Conservation (phyloP, 2,329 filamentous ascomycete genomes). For the Dactylella cylindrospora region DNA sequence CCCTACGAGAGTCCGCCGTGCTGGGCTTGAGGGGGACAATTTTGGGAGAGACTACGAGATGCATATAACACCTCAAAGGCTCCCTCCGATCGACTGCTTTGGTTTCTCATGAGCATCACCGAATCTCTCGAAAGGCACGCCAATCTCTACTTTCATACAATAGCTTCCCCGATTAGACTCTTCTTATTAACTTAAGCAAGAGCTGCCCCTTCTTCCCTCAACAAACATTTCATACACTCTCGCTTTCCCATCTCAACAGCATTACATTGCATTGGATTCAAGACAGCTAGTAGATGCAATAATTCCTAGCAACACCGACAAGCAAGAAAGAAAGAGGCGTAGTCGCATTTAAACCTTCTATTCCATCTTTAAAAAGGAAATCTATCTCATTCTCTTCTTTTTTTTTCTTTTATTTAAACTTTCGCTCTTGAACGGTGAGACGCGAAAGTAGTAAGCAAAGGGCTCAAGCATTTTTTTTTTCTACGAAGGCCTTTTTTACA, state of each 20-base stretch:
- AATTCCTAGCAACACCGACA: slow-evolving; percentile 11
- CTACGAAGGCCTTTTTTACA: too few species aligned
- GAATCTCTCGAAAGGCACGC: slow-evolving; percentile 44
- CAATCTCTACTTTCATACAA: slow-evolving; percentile 40
- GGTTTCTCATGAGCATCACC: slow-evolving; percentile 43
- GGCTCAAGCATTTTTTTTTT: too few species aligned
- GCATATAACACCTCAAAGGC: slow-evolving; percentile 43
- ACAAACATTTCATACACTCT: slow-evolving; percentile 19
- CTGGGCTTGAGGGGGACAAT: slow-evolving; percentile 36
- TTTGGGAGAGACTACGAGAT: slow-evolving; percentile 33
- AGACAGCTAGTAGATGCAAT: slow-evolving; percentile 16
- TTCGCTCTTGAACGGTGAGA: slow-evolving; percentile 8
- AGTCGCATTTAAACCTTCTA: slow-evolving; percentile 27
- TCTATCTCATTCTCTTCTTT: slow-evolving; percentile 3
- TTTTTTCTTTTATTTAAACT: slow-evolving; percentile 11
- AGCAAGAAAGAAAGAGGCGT: too few species aligned
- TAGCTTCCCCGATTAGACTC: slow-evolving; percentile 33
- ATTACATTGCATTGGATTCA: slow-evolving; percentile 4
- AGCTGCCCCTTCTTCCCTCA: slow-evolving; percentile 38
- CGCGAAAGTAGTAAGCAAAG: slow-evolving; percentile 28
- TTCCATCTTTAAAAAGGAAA: slow-evolving; percentile 28
- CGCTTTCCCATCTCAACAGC: slow-evolving; percentile 1
- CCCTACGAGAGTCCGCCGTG: slow-evolving; percentile 29
- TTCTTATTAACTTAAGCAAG: slow-evolving; percentile 45
- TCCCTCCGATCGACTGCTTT: slow-evolving; percentile 37